Evolutionary conservation across 257 asterid species (phyloP).

Genomic region (Solanum medicagineum): DNA sequence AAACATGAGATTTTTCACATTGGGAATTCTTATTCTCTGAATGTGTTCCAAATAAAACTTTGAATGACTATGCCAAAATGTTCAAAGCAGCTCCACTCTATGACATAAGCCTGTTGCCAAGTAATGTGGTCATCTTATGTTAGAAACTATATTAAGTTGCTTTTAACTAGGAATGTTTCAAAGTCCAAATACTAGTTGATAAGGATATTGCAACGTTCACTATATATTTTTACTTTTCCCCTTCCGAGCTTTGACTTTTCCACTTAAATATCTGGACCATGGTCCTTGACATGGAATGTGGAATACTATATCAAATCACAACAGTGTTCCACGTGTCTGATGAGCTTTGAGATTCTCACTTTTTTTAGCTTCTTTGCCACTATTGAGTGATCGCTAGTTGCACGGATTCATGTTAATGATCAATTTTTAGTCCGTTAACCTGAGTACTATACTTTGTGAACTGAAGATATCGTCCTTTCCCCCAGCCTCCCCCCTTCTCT

Average conservation of each 20-base stretch:
- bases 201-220: background rate
- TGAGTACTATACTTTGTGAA: background rate
- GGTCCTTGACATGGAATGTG: background rate
- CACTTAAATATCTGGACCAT: background rate
- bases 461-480: background rate
- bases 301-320: background rate
- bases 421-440: background rate
- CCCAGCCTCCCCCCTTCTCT: background rate
- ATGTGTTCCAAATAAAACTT: background rate
- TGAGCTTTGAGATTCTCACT: background rate
- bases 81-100: background rate
- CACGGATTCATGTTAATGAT: background rate
- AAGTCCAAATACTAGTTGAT: background rate
- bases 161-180: background rate
- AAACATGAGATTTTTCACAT: background rate
- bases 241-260: background rate
- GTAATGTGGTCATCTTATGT: background rate
- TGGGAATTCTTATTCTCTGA: background rate
- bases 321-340: background rate
- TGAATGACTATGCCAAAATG: background rate
- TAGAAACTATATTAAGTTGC: background rate
- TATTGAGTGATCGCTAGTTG: background rate
- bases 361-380: background rate
- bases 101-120: background rate
- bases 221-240: background rate